phyloP scores from a whole-genome alignment of 768 basidiomycete genomes.

The Boletus fagicola region DNA sequence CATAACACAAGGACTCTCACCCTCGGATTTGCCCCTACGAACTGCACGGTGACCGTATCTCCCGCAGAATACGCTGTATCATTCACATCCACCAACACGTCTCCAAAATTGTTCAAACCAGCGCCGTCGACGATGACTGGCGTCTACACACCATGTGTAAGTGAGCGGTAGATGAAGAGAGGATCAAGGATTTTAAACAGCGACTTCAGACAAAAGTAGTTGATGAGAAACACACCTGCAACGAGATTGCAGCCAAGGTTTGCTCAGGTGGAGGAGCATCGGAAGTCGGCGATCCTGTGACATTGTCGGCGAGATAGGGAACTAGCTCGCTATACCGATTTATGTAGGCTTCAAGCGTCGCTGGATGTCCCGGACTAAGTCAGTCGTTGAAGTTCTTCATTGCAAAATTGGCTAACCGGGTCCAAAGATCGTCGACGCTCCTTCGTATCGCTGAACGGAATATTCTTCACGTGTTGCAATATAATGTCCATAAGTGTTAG shows the following conservation, averaged over 20 bases:
- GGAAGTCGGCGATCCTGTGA: constrained; percentile 48
- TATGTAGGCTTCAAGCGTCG: constrained; percentile 78
- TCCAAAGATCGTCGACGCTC: constrained; percentile 77
- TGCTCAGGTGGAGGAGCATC: constrained; percentile 66
- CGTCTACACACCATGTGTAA: constrained; percentile 37
- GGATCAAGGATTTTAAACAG: not conserved
- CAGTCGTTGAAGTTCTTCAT: not conserved
- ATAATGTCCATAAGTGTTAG: constrained; percentile 78
- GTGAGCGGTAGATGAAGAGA: not conserved
- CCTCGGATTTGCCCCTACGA: constrained; percentile 77
- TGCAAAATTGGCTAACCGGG: constrained; percentile 47
- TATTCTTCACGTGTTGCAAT: constrained; percentile 74
- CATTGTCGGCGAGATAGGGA: constrained; percentile 54
- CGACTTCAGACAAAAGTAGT: too few species aligned
- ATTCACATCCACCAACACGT: constrained; percentile 54
- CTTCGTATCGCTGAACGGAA: constrained; percentile 73
- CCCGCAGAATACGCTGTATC: constrained; percentile 50
- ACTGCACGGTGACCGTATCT: constrained; percentile 57
- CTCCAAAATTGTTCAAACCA: constrained; percentile 59
- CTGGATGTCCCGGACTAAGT: constrained; percentile 33
- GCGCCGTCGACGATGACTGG: constrained; percentile 60
- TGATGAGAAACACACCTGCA: constrained; percentile 44
- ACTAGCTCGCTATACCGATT: constrained; percentile 70
- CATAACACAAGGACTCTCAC: constrained; percentile 37
- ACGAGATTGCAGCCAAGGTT: constrained; percentile 62